phyloP scores from a whole-genome alignment of 78 protist genomes.

The Dictyostelium discoideum region dicty_2.7 NC_007091.3:265001-265500 shows the following conservation, averaged over 20 bases:
- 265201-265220: conserved; percentile 68
- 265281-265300: conserved; percentile 17
- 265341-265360: conserved; percentile 51
- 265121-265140: conserved; percentile 49
- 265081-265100: conserved; percentile 65
- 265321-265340: conserved; percentile 47
- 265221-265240: conserved; percentile 63
- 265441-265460: background rate
- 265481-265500: conserved; percentile 50
- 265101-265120: conserved; percentile 45
- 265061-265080: conserved; percentile 53
- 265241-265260: background rate
- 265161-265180: conserved; percentile 70
- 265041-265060: conserved; percentile 53
- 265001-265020: conserved; percentile 15
- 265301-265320: conserved; percentile 34
- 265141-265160: conserved; percentile 12
- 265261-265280: conserved; percentile 83
- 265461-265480: conserved; percentile 71
- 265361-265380: background rate
- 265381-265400: background rate
- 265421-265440: background rate
- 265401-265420: too few species aligned
- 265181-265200: conserved; percentile 75
- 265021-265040: conserved; percentile 83